Evolutionary conservation across 768 basidiomycete species (phyloP).

Genomic region (Kwoniella botswanensis): DNA sequence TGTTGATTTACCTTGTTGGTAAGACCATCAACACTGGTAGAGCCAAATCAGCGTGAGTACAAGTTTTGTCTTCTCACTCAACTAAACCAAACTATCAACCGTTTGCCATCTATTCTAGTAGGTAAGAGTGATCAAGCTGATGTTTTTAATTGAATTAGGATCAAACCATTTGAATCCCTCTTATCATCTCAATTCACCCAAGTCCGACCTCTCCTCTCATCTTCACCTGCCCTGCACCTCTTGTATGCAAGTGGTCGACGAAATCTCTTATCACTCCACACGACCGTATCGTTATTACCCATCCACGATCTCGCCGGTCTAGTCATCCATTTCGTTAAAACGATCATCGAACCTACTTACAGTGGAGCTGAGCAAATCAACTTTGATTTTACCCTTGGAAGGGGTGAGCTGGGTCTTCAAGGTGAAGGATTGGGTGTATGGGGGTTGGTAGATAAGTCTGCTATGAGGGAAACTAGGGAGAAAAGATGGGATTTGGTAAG

Average conservation of each 20-base stretch:
- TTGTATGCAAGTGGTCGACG: constrained; percentile 86
- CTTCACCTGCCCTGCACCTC: constrained; percentile 63
- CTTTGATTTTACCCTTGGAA: constrained; percentile 76
- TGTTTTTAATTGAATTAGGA: too few species aligned
- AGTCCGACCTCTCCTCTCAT: constrained; percentile 35
- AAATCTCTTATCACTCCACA: constrained; percentile 75
- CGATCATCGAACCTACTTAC: constrained; percentile 78
- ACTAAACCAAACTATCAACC: too few species aligned
- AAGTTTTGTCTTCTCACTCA: constrained; percentile 28
- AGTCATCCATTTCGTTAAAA: constrained; percentile 67
- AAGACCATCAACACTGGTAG: constrained; percentile 66
- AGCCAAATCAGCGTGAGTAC: constrained; percentile 70
- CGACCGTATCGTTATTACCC: constrained; percentile 75
- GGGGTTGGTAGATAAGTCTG: constrained; percentile 80
- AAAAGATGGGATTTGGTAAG: constrained; percentile 85
- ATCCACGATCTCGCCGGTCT: constrained; percentile 80
- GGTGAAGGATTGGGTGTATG: constrained; percentile 75
- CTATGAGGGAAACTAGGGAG: constrained; percentile 71
- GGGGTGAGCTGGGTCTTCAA: constrained; percentile 59
- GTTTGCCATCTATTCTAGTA: too few species aligned
- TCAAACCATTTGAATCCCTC: constrained; percentile 65
- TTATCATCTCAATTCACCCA: constrained; percentile 74
- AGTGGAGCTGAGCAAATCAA: constrained; percentile 70
- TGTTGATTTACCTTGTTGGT: constrained; percentile 68
- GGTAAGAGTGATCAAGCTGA: too few species aligned